These are phyloP conservation scores for Macrocybe gigantea DNA, from an alignment of 768 basidiomycete genomes.

Conservation along the genomic window DNA sequence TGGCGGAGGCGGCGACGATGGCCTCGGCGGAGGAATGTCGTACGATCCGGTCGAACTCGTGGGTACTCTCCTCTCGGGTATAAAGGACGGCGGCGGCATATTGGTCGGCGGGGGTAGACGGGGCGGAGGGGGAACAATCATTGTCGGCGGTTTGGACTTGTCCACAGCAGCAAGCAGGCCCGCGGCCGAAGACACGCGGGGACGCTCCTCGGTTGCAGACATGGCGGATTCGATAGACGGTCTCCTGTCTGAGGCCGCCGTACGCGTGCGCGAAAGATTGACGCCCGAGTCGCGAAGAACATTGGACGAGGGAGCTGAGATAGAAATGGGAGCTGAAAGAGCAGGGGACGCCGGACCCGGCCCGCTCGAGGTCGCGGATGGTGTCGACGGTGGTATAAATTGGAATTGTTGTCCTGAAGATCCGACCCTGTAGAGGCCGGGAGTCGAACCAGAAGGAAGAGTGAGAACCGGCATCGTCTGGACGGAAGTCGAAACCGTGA, in stretches of 20 bases:
- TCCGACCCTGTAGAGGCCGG: conserved; percentile 53
- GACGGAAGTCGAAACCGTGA: conserved; percentile 1
- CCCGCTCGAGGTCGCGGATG: conserved; percentile 17
- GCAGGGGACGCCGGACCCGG: conserved; percentile 21
- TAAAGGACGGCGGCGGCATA: conserved; percentile 68
- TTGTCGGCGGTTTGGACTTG: conserved; percentile 80
- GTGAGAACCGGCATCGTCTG: conserved; percentile 19
- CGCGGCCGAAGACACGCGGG: conserved; percentile 57
- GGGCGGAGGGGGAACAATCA: conserved; percentile 78
- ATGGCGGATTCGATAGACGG: conserved; percentile 70
- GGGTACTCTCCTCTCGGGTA: conserved; percentile 60
- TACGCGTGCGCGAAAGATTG: conserved; percentile 45
- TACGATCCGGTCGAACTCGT: conserved; percentile 37
- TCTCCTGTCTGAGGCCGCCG: conserved; percentile 53
- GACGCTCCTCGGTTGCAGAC: conserved; percentile 46
- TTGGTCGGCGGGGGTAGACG: conserved; percentile 64
- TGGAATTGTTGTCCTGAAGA: conserved; percentile 49
- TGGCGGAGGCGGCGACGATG: conserved; percentile 87
- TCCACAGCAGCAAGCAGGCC: conserved; percentile 50
- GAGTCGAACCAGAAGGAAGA: conserved; percentile 19
- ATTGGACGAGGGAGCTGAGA: conserved; percentile 23
- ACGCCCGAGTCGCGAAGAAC: conserved; percentile 47
- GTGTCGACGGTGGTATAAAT: conserved; percentile 55
- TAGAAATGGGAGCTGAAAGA: conserved; percentile 33
- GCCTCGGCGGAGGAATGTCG: conserved; percentile 75